These are phyloP conservation scores for Testicularia cyperi DNA, from an alignment of 1,284 basidiomycete species.

Conservation along the genomic window DNA sequence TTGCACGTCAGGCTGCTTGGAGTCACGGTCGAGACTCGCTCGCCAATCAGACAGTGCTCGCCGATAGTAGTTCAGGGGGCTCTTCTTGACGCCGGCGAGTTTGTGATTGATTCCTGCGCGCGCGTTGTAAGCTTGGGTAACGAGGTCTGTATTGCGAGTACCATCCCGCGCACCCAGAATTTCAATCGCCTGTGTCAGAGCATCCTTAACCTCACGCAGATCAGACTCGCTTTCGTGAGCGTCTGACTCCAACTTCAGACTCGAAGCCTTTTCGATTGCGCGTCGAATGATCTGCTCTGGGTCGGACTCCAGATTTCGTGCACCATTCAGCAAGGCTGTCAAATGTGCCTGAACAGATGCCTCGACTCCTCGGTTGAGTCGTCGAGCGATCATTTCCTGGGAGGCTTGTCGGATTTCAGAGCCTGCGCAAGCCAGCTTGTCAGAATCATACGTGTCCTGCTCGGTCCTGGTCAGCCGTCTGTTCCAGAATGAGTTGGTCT, in stretches of 20 bases:
- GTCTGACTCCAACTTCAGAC: too few relatives aligned
- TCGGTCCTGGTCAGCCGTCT: too few relatives aligned
- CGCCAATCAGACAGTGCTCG: constrained; percentile 21
- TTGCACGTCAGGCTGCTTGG: constrained; percentile 4
- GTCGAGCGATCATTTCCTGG: too few relatives aligned
- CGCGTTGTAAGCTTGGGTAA: constrained; percentile 16
- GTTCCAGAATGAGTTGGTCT: constrained; percentile 1
- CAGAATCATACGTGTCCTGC: too few relatives aligned
- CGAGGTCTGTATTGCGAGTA: constrained; percentile 13
- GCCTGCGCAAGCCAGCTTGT: too few relatives aligned
- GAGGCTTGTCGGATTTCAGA: too few relatives aligned
- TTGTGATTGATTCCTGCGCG: constrained; percentile 19
- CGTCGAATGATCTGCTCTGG: constrained; percentile 3
- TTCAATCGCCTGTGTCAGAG: constrained; percentile 14
- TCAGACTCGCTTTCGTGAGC: too few relatives aligned
- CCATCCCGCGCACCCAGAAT: constrained; percentile 19
- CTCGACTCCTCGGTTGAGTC: too few relatives aligned
- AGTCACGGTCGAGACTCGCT: constrained; percentile 12
- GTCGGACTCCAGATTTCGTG: too few relatives aligned
- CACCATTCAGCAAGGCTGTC: too few relatives aligned
- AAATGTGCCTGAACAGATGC: too few relatives aligned
- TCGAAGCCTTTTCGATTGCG: too few relatives aligned
- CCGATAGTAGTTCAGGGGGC: constrained; percentile 8
- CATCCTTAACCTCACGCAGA: constrained; percentile 11
- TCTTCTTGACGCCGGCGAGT: constrained; percentile 9